Conservation (phyloP, 2,329 filamentous ascomycete genomes). For the Pseudogymnoascus sp. region DNA sequence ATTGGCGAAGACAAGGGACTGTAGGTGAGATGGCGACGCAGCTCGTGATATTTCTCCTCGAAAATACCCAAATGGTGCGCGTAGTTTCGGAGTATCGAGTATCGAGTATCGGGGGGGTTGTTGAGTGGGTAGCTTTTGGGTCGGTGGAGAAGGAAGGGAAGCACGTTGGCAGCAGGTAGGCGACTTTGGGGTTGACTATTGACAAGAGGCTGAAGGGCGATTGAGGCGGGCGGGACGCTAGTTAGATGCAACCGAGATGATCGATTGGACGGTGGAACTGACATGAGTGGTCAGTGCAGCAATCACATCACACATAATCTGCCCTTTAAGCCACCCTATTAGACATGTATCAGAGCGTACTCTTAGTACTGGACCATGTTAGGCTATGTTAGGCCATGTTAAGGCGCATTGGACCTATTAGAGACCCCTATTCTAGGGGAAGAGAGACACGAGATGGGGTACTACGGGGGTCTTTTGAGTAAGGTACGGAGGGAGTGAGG, state of each 20-base stretch:
- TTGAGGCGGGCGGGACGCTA: slow-evolving; percentile 10
- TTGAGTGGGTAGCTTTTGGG: background rate
- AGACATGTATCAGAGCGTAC: background rate
- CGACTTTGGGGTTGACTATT: background rate
- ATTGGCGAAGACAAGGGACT: background rate
- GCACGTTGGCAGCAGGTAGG: background rate
- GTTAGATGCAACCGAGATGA: slow-evolving; percentile 10
- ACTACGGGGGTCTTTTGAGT: background rate
- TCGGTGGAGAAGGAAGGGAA: background rate
- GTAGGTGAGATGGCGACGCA: background rate
- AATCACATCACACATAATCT: slow-evolving; percentile 11
- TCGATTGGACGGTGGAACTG: slow-evolving; percentile 10
- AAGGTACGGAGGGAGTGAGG: background rate
- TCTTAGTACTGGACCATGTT: background rate
- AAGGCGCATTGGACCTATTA: background rate
- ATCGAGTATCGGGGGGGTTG: background rate
- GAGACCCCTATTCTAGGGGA: background rate
- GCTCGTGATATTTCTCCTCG: background rate
- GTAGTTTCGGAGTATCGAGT: background rate
- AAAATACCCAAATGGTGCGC: background rate
- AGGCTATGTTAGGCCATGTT: background rate
- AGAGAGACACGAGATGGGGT: background rate
- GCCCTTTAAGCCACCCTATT: background rate
- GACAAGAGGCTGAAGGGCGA: slow-evolving; percentile 11
- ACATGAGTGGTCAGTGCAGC: slow-evolving; percentile 7